A percentile compares a stretch with the other conserved stretches of the same genome.
Conservation (phyloP, 2,329 filamentous ascomycete genomes). For the Zymoseptoria tritici region DNA sequence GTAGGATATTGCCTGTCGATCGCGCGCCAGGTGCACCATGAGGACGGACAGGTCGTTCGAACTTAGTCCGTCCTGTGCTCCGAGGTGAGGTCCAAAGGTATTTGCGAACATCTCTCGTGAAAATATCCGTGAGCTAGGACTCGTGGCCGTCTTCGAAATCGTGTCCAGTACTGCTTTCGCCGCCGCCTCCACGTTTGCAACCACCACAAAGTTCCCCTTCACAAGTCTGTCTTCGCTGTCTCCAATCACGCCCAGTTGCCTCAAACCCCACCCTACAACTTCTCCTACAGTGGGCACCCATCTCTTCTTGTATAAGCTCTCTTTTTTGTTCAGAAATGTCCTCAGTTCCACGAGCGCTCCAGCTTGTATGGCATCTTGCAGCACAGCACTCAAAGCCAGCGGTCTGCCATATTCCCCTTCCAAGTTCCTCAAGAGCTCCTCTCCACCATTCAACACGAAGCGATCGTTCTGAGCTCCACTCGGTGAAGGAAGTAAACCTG, state of each 20-base stretch:
- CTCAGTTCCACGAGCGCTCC: slow-evolving; percentile 63
- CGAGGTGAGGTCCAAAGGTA: slow-evolving; percentile 20
- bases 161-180: slow-evolving; percentile 34
- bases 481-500: slow-evolving; percentile 49
- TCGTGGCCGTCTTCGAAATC: slow-evolving; percentile 25
- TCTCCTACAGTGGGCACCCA: slow-evolving; percentile 54
- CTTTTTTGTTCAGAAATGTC: slow-evolving; percentile 57
- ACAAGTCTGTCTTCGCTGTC: slow-evolving; percentile 46
- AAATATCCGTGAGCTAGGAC: slow-evolving; percentile 29
- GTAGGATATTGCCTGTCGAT: slow-evolving; percentile 42
- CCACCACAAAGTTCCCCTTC: slow-evolving; percentile 56
- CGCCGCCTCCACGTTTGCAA: slow-evolving; percentile 51
- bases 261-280: slow-evolving; percentile 67
- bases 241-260: slow-evolving; percentile 47
- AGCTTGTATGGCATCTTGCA: slow-evolving; percentile 64
- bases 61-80: slow-evolving; percentile 24
- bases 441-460: slow-evolving; percentile 47
- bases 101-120: slow-evolving; percentile 24
- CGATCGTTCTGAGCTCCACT: slow-evolving; percentile 35
- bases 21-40: slow-evolving; percentile 39
- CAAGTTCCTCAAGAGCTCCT: slow-evolving; percentile 61
- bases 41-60: slow-evolving; percentile 42
- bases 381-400: slow-evolving; percentile 68
- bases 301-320: slow-evolving; percentile 64
- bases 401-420: slow-evolving; percentile 77